These are phyloP conservation scores for Fusarium nanum DNA, from an alignment of 2,329 filamentous ascomycete species.

Conservation along the genomic window DNA sequence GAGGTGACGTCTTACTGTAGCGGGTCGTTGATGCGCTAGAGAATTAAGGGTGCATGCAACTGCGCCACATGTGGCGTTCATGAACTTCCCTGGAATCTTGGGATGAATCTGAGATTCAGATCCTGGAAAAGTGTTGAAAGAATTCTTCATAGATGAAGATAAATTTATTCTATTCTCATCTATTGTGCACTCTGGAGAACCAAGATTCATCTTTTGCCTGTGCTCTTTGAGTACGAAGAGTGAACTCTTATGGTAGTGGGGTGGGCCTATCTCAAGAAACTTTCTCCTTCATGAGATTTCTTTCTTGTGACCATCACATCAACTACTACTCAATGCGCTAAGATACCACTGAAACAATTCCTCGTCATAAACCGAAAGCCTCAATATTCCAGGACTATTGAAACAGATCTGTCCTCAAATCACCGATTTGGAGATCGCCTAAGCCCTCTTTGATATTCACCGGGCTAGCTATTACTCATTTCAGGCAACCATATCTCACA, in stretches of 20 bases:
- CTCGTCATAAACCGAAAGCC: background rate
- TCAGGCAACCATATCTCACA: constrained; percentile 26
- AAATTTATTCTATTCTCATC: too few relatives aligned
- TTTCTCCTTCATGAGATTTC: constrained; percentile 9
- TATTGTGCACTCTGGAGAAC: too few relatives aligned
- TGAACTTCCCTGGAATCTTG: background rate
- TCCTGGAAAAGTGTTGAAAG: background rate
- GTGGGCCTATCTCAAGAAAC: constrained; percentile 15
- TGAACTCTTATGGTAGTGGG: constrained; percentile 7
- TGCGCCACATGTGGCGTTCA: constrained; percentile 38
- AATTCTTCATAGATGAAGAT: background rate
- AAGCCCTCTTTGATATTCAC: background rate
- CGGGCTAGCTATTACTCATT: constrained; percentile 14
- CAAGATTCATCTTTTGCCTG: background rate
- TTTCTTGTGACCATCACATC: background rate
- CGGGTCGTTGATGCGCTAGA: constrained; percentile 10
- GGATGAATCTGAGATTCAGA: background rate
- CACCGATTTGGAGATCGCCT: background rate
- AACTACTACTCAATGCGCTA: background rate
- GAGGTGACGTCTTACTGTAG: constrained; percentile 37
- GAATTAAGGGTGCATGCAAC: constrained; percentile 9
- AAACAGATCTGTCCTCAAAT: background rate
- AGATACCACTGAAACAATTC: background rate
- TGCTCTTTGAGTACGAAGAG: background rate
- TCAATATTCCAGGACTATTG: background rate